phyloP scores from a whole-genome alignment of 176 grass and related monocot species.

The Carex cristatella region DNA sequence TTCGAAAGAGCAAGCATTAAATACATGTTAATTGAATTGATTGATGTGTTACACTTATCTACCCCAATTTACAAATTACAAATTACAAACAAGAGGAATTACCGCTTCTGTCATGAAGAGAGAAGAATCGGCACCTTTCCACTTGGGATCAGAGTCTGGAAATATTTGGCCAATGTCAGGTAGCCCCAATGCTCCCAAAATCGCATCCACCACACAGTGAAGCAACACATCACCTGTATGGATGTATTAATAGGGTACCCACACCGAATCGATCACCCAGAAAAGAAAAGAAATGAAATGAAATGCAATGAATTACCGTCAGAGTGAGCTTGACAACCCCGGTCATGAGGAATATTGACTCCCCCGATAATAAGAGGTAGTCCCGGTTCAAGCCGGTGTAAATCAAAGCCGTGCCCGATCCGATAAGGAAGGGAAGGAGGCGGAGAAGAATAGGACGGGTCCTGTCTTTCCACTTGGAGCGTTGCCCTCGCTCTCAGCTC shows the following conservation, averaged over 20 bases:
- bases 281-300: background rate
- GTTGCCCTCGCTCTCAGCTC: constrained; percentile 28
- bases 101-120: constrained; percentile 82
- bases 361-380: constrained; percentile 97
- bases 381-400: constrained; percentile 90
- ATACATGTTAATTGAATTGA: no score
- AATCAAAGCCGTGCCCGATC: constrained; percentile 90
- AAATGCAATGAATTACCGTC: constrained; percentile 42
- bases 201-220: constrained; percentile 97
- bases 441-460: constrained; percentile 35
- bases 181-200: constrained; percentile 89
- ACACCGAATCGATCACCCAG: background rate
- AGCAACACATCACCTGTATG: constrained; percentile 82
- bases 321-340: constrained; percentile 91
- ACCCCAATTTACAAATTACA: no score
- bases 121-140: constrained; percentile 83
- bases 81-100: no score
- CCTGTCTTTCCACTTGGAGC: constrained; percentile 59
- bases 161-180: constrained; percentile 99
- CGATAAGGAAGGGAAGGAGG: constrained; percentile 80
- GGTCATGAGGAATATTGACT: constrained; percentile 84
- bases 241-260: background rate
- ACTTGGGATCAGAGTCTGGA: constrained; percentile 83
- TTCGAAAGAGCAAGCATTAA: no score
- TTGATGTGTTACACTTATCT: no score